A percentile compares a stretch with the other conserved stretches of the same genome.
phyloP scores from a whole-genome alignment of 164 flowering plant genomes.

The Stephania cephalantha region DNA sequence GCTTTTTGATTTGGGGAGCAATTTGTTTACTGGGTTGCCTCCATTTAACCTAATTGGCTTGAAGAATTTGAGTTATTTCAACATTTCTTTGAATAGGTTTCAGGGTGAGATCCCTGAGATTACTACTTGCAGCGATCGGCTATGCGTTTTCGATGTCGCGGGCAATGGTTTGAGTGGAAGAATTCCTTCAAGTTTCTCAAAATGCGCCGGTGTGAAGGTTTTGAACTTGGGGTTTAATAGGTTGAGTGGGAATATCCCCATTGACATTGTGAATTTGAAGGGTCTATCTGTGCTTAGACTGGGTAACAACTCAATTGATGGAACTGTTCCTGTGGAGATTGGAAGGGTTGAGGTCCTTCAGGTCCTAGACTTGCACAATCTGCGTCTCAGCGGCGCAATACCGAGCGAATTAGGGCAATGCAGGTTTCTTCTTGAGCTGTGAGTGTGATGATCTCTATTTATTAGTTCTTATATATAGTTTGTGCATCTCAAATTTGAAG shows the following conservation, averaged over 20 bases:
- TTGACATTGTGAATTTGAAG: slow-evolving; percentile 37
- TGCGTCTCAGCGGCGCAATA: slow-evolving; percentile 59
- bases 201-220: slow-evolving; percentile 49
- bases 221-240: slow-evolving; percentile 62
- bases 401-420: slow-evolving; percentile 59
- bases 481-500: slow-evolving; percentile 1
- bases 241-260: slow-evolving; percentile 60
- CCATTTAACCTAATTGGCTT: slow-evolving; percentile 56
- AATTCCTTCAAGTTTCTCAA: slow-evolving; percentile 47
- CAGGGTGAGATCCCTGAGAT: slow-evolving; percentile 48
- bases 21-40: slow-evolving; percentile 51
- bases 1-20: slow-evolving; percentile 73
- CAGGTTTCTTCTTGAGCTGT: slow-evolving; percentile 80
- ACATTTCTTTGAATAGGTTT: slow-evolving; percentile 65
- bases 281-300: slow-evolving; percentile 50
- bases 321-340: slow-evolving; percentile 53
- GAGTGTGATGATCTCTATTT: slow-evolving; percentile 34
- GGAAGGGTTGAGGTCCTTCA: slow-evolving; percentile 66
- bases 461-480: not conserved
- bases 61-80: slow-evolving; percentile 53
- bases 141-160: slow-evolving; percentile 61
- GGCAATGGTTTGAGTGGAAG: slow-evolving; percentile 57
- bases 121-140: slow-evolving; percentile 36
- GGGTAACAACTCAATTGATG: slow-evolving; percentile 59
- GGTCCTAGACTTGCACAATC: slow-evolving; percentile 76